A percentile compares a stretch with the other conserved stretches of the same genome.
phyloP scores from a whole-genome alignment of 352 stramenopile genomes.

The Pythium rhizo-oryzae region DNA sequence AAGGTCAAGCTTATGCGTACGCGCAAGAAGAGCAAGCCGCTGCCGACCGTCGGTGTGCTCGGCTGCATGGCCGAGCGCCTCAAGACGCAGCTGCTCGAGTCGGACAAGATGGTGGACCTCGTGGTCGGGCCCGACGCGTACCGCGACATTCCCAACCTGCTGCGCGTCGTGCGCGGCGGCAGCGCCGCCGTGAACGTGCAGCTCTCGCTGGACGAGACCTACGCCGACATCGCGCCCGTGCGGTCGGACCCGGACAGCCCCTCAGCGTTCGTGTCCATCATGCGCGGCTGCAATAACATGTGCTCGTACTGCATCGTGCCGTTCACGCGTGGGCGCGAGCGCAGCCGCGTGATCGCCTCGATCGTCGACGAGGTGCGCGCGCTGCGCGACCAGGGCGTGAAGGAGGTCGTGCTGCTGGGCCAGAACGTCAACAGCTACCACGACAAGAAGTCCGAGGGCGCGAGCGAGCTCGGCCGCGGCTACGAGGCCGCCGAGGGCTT shows the following conservation, averaged over 20 bases:
- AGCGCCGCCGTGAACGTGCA: conserved; percentile 93
- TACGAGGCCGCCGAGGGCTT: conserved; percentile 94
- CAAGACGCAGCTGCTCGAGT: conserved; percentile 95
- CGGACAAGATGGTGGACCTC: conserved; percentile 96
- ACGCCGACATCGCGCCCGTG: conserved; percentile 97
- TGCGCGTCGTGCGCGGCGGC: conserved; percentile 84
- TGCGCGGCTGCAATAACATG: conserved; percentile 99
- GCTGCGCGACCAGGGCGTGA: conserved; percentile 92
- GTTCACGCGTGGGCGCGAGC: conserved; percentile 98
- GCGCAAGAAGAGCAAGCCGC: conserved; percentile 58
- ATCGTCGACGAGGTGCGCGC: conserved; percentile 95
- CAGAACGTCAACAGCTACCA: conserved; percentile 99
- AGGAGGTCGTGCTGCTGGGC: conserved; percentile 98
- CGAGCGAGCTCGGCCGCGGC: conserved; percentile 59
- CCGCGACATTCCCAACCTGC: conserved; percentile 95
- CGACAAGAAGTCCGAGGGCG: conserved; percentile 88
- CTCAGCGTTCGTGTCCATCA: conserved; percentile 98
- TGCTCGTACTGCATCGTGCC: conserved; percentile 99
- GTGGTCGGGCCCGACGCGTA: conserved; percentile 99
- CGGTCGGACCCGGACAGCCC: conserved; percentile 80
- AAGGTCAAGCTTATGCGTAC: conserved; percentile 67
- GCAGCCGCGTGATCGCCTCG: conserved; percentile 87
- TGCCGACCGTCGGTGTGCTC: conserved; percentile 94
- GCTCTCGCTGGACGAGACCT: conserved; percentile 98
- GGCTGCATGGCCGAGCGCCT: conserved; percentile 99